Evolutionary conservation across 1,284 basidiomycete species (phyloP).

Genomic region (Cyathus pygmaeus): DNA sequence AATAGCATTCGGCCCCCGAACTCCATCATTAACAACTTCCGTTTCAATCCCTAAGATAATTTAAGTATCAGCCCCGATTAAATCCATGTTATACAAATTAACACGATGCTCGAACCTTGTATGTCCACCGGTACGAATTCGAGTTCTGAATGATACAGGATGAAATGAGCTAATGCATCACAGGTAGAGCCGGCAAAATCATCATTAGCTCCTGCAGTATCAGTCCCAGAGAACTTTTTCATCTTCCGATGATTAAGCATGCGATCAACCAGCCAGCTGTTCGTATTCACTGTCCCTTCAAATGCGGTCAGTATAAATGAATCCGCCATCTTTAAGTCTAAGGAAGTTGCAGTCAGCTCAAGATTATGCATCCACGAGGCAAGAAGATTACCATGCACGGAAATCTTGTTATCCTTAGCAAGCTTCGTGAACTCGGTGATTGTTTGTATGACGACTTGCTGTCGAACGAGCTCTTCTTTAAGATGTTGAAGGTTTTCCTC

Average conservation of each 20-base stretch:
- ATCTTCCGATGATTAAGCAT: slow-evolving; percentile 6
- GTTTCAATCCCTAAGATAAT: no score
- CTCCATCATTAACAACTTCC: no score
- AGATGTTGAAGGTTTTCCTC: slow-evolving; percentile 9
- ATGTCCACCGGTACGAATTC: slow-evolving; percentile 19
- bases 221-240: slow-evolving; percentile 21
- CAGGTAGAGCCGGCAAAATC: slow-evolving; percentile 19
- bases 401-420: background rate
- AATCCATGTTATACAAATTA: background rate
- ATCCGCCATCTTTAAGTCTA: slow-evolving; percentile 4
- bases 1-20: no score
- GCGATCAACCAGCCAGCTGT: slow-evolving; percentile 12
- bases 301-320: slow-evolving; percentile 1
- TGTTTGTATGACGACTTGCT: background rate
- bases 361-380: background rate
- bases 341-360: background rate
- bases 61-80: no score
- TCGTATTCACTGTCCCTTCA: slow-evolving; percentile 2
- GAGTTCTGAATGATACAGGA: slow-evolving; percentile 11
- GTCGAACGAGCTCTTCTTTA: slow-evolving; percentile 11
- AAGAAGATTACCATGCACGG: background rate
- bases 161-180: slow-evolving; percentile 23
- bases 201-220: slow-evolving; percentile 11
- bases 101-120: slow-evolving; percentile 13
- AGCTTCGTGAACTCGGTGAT: background rate